Base-by-base conservation (phyloP, 116 monocot species). In the Phalaenopsis hybrid region DNA sequence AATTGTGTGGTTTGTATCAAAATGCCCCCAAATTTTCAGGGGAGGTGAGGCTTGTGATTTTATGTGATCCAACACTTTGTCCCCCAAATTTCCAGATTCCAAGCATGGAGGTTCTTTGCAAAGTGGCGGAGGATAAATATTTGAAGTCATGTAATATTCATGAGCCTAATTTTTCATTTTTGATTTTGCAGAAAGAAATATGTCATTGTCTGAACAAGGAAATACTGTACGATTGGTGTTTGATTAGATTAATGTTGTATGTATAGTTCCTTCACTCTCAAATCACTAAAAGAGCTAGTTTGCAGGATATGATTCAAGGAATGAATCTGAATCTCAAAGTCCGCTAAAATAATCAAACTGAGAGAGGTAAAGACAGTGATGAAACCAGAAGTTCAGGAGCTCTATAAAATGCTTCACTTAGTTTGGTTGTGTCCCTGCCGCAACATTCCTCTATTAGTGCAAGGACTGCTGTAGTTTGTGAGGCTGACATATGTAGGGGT, bases 401-500 rank as follows among this genome's bases (percentile, higher is more conserved):
- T 76, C 9, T 48, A 69, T 79, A 78, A 12, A 80, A 80, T 41
- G 57, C 15, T 43, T 72, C 86, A 28, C 78, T 65, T 20, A 76
- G 74, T 77, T 72, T 91, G 75, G 86, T 84, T 9, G 50, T 86
- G 65, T 16, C 76, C 45, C 67, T 51, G 41, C 82, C 81, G 7
- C 82, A 92, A 21, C 61, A 81, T 61, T 81, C 84, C 23, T 81
- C 84, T 33, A 81, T 82, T 79, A 57, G 78, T 11, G 12, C 34
- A 12, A 78, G 28, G 78, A 25, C 82, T 88, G 59, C 85, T 84
- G 31, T 43, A 80, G 5, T 88, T 91, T 81, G 20, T 21, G 91
- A 98, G 88, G 75, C 84, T 77, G 98, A 95, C 65, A 89, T 98
- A 78, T 72, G 88, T 3, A 98, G 89, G 82, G 93, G 95, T 16